phyloP scores from a whole-genome alignment of 75 land plant genomes.

The Chamaecyparis obtusa region DNA sequence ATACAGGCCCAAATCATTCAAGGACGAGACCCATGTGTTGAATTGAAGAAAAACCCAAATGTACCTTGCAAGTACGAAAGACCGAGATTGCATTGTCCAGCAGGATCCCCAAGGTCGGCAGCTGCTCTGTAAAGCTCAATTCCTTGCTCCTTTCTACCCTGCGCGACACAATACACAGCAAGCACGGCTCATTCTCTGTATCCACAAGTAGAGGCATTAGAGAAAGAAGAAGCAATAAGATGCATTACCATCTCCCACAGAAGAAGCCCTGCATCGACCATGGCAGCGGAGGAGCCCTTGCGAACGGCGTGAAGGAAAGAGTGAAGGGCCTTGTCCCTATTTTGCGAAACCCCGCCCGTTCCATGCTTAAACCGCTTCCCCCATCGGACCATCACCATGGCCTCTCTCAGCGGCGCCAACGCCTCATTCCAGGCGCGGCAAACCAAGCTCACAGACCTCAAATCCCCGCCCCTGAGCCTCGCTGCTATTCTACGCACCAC shows the following conservation, averaged over 20 bases:
- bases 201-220: not conserved
- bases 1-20: not conserved
- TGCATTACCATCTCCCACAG: slow-evolving; percentile 66
- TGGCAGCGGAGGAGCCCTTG: slow-evolving; percentile 82
- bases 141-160: slow-evolving; percentile 60
- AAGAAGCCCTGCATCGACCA: slow-evolving; percentile 90
- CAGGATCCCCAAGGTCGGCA: slow-evolving; percentile 74
- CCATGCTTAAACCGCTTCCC: slow-evolving; percentile 91
- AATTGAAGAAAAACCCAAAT: not conserved
- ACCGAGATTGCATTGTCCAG: slow-evolving; percentile 84
- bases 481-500: slow-evolving; percentile 56
- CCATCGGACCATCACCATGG: slow-evolving; percentile 58
- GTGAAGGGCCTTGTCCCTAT: slow-evolving; percentile 61
- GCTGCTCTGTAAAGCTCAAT: slow-evolving; percentile 57
- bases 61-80: slow-evolving; percentile 72
- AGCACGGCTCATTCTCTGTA: no score
- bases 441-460: slow-evolving; percentile 63
- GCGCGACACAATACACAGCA: not conserved
- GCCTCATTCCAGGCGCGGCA: slow-evolving; percentile 79
- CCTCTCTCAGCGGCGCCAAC: slow-evolving; percentile 74
- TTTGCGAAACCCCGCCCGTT: slow-evolving; percentile 43
- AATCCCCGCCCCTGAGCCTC: slow-evolving; percentile 38
- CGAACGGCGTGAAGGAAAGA: slow-evolving; percentile 69
- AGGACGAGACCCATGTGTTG: not conserved
- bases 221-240: not conserved